These are phyloP conservation scores for Hsuehochloa calcarea DNA, from an alignment of 176 grass and related monocot species.

Conservation along the genomic window DNA sequence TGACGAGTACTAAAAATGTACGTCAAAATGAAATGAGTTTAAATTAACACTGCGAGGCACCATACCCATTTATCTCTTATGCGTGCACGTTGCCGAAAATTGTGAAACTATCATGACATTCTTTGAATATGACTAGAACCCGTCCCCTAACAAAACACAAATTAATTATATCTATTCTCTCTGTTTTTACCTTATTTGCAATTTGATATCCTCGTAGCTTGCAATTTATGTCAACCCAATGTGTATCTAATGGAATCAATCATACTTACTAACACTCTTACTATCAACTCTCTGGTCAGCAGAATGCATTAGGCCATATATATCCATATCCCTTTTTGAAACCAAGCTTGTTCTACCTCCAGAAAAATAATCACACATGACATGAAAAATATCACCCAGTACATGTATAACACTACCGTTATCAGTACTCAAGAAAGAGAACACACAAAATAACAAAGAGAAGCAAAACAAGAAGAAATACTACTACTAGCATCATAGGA, in stretches of 20 bases:
- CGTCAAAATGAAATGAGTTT: background rate
- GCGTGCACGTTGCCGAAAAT: background rate
- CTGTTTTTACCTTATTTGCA: background rate
- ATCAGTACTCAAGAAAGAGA: background rate
- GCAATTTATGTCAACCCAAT: background rate
- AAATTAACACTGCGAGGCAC: background rate
- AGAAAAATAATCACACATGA: conserved; percentile 1
- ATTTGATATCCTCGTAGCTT: background rate
- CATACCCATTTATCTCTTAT: background rate
- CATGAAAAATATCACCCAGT: background rate
- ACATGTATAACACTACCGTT: background rate
- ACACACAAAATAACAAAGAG: background rate
- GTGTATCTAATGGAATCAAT: background rate
- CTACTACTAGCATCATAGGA: background rate
- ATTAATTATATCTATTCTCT: background rate
- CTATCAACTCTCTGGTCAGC: too few species aligned
- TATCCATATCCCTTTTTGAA: background rate
- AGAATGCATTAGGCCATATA: too few species aligned
- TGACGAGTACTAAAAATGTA: background rate
- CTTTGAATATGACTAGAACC: background rate
- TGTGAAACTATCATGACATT: background rate
- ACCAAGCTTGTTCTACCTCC: background rate
- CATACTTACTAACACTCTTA: background rate
- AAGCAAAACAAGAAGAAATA: background rate
- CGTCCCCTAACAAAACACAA: background rate